phyloP scores from a whole-genome alignment of 2,329 filamentous ascomycete species.

The Aspergillus japonicus region DNA sequence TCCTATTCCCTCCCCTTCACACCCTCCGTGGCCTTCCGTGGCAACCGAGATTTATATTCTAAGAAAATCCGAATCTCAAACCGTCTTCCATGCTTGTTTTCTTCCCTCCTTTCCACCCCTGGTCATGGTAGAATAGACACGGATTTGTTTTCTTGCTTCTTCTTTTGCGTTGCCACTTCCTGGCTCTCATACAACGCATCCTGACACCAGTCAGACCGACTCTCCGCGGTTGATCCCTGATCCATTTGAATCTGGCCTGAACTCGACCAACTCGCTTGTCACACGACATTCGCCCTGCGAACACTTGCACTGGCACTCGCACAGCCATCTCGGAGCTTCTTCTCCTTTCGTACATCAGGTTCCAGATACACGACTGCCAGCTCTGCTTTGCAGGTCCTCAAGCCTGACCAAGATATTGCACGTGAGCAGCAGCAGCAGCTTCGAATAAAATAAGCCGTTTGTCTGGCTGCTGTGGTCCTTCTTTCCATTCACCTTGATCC shows the following conservation, averaged over 20 bases:
- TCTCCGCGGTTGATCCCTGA: neutral
- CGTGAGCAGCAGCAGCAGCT: conserved; percentile 10
- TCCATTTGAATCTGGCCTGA: neutral
- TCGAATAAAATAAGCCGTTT: neutral
- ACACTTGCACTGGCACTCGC: neutral
- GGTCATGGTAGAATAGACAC: neutral
- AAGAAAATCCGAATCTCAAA: neutral
- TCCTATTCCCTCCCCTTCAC: neutral
- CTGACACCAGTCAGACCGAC: neutral
- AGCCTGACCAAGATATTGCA: neutral
- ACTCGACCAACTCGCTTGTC: neutral
- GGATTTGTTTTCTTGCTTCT: neutral
- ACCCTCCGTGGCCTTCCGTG: conserved; percentile 1
- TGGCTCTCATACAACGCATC: neutral
- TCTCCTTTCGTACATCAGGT: neutral
- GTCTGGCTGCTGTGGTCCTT: neutral
- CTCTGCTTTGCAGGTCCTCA: neutral
- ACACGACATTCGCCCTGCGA: conserved; percentile 2
- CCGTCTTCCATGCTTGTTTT: neutral
- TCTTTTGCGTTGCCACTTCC: neutral
- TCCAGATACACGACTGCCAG: neutral
- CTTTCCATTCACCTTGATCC: neutral
- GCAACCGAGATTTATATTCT: neutral
- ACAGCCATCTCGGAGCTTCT: neutral
- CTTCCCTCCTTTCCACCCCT: neutral